Base-by-base conservation (phyloP, 352 stramenopile species). In the Pythium volutum region DNA sequence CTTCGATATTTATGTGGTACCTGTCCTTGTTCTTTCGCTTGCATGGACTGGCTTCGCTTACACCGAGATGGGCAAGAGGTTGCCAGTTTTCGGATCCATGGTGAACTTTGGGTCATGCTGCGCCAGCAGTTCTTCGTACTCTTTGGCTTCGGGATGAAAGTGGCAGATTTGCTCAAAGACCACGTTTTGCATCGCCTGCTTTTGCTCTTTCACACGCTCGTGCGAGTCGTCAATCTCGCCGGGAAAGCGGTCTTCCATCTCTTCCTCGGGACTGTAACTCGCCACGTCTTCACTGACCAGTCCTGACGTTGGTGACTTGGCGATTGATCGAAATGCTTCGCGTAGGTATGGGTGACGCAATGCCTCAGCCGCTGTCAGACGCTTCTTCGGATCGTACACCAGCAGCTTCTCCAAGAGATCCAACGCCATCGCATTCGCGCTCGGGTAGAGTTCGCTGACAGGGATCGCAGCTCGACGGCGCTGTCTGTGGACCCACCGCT, bases 381-480 rank as follows among this genome's bases (percentile, higher is more conserved):
- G 80, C 59, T 97, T 93, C 54, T 87, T 83, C 9, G 95, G 94
- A 64, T 98, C 90, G 23, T 98, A 95, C 60, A 93, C 76, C 7
- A 98, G 74, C 87, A 98, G 96, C 43, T 89, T 89, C 49, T 96
- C 64, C 29, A 98, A 68, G 43, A 98, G 59, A 59, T 98, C 88
- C 20, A 97, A 66, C 18, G 84, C 85, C 38, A 80, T 68, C 18
- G 71, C 55, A 61, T 92, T 93, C 7, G 84, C 83, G 41, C 81
- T 90, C 46, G 80, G 77, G 46, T 92, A 93, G 22, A 93, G 64
- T 64, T 92, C 81, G 27, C 74, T 70, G 63, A 92, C 91, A 8
- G 78, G 73, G 22, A 16, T 91, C 74, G 0, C n/a, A 99, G 75
- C 34, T 99, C 95, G 55, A 91, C 71, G 55, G 98, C 92, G 12